Conservation (phyloP, 805 yeast species). For the Starmerella vaccinii region DNA sequence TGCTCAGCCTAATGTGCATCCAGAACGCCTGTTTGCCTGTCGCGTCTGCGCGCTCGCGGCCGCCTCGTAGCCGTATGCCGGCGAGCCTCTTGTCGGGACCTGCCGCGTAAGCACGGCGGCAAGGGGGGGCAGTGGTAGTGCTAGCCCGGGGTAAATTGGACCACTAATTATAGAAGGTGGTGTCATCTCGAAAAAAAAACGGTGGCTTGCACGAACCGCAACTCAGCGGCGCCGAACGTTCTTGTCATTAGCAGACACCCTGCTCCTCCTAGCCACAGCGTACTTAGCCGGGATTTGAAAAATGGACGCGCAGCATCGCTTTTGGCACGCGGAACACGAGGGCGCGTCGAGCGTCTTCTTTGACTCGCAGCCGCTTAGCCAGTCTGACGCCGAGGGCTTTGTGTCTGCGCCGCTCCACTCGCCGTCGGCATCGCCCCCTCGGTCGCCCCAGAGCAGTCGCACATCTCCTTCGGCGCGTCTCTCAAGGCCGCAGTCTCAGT, state of each 20-base stretch:
- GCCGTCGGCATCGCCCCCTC: not conserved
- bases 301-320: conserved; percentile 2
- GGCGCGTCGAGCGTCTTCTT: not conserved
- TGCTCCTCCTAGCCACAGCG: not conserved
- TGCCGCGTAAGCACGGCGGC: conserved; percentile 6
- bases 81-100: not conserved
- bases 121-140: not conserved
- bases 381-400: conserved; percentile 1
- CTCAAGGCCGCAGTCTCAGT: not conserved
- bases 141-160: not conserved
- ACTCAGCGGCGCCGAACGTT: not conserved
- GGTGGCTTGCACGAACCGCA: not conserved
- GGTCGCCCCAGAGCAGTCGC: not conserved
- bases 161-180: conserved; percentile 4
- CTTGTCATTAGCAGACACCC: not conserved
- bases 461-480: not conserved
- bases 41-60: too few relatives aligned
- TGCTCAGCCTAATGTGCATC: too few relatives aligned
- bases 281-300: not conserved
- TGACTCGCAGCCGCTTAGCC: not conserved
- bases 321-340: conserved; percentile 3
- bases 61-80: not conserved
- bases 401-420: conserved; percentile 3
- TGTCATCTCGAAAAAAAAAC: not conserved
- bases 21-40: too few relatives aligned